Evolutionary conservation across 2,329 filamentous ascomycete species (phyloP), one percentile per base, ranked within the genome.

Genomic region (Aspergillus fructus): DNA sequence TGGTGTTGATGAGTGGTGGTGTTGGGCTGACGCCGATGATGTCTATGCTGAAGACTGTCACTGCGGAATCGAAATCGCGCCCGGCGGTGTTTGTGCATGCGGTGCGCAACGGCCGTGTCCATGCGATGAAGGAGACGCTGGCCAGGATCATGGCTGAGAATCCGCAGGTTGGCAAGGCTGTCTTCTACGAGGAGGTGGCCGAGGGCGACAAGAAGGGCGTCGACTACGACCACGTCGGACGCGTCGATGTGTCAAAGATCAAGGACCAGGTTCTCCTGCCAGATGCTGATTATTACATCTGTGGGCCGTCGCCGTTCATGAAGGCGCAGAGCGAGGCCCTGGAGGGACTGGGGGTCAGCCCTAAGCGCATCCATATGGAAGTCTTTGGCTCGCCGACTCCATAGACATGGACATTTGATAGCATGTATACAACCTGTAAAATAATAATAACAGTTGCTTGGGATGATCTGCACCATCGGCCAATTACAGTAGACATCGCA

Each of bases 221-320:
- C 2, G 79, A 89, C 61, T 90, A 87, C 69, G 74, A 88, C 58
- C 79, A 84, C 62, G 72, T 76, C 6, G 84, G 87, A 3, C 78
- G 84, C 12, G 74, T 89, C 13, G 78, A 85, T 58, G 70, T 92
- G 19, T 73, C 76, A 21, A 79, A 77, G 51, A 68, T 90, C 34
- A 79, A 83, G 60, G 70, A 82, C 7, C 65, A 73, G 0, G 76
- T 83, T 43, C 73, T 92, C 15, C 83, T 81, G 59, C 68, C 86
- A 0, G 74, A 78, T 19, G 76, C 89, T 0, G 78, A 86, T 65
- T 93, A 91, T 70, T 92, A 84, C 64, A 76, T 90, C 53, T 93
- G 89, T 68, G 89, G 89, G 0, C 89, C 89, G 0, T 78, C 81
- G 58, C 70, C 72, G 11, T 93, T 91, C 78, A 93, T 92, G 89